Evolutionary conservation across 176 grass and related monocot genomes (phyloP).

Genomic region (Aegilops umbellulata): DNA sequence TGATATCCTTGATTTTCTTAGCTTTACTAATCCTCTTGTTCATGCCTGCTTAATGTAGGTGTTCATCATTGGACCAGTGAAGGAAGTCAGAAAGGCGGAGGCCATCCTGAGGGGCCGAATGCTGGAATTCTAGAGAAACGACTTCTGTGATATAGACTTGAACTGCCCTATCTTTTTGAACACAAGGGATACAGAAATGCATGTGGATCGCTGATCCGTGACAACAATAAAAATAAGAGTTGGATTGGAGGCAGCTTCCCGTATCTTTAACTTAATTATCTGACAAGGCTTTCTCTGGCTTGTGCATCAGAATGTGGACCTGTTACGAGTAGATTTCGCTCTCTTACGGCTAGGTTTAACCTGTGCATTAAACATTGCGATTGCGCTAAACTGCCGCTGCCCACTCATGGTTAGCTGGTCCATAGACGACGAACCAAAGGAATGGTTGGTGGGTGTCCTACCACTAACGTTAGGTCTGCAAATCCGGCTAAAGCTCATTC

Average conservation of each 20-base stretch:
- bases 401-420: background rate
- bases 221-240: conserved; percentile 24
- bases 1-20: background rate
- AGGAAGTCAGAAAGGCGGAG: conserved; percentile 83
- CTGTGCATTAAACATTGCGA: background rate
- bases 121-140: conserved; percentile 53
- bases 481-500: too few species aligned
- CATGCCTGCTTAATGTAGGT: conserved; percentile 45
- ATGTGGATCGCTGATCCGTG: conserved; percentile 22
- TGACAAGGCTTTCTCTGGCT: background rate
- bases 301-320: background rate
- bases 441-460: conserved; percentile 6
- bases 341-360: background rate
- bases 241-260: conserved; percentile 6
- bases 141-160: background rate
- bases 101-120: conserved; percentile 79
- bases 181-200: conserved; percentile 26
- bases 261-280: background rate
- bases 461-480: background rate
- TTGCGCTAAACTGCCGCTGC: background rate
- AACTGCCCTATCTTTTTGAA: conserved; percentile 27
- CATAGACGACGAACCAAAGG: background rate
- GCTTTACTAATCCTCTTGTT: conserved; percentile 1
- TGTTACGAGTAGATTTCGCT: background rate
- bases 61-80: conserved; percentile 90